phyloP scores from a whole-genome alignment of 1,284 basidiomycete species.

The Cutaneotrichosporon sp. region DNA sequence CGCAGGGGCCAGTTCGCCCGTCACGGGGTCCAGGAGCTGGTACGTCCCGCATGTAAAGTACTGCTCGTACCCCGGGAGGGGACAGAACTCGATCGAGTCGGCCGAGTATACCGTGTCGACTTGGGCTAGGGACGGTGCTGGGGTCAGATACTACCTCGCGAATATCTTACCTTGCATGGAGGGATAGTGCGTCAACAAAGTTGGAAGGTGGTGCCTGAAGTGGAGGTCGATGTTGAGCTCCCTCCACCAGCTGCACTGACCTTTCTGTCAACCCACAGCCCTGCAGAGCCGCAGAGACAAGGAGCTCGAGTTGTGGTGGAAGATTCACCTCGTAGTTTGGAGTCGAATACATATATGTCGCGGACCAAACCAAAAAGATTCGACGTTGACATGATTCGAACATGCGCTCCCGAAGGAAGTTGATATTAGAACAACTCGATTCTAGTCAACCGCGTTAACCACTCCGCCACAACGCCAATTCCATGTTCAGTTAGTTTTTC shows the following conservation, averaged over 20 bases:
- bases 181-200: not conserved
- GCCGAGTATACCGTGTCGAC: constrained; percentile 77
- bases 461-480: too few relatives aligned
- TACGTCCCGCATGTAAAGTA: constrained; percentile 89
- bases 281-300: too few relatives aligned
- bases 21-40: constrained; percentile 57
- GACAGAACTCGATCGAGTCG: constrained; percentile 88
- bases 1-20: constrained; percentile 13
- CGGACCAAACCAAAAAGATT: not conserved
- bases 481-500: too few relatives aligned
- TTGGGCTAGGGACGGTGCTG: constrained; percentile 28
- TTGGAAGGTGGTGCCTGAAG: not conserved
- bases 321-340: too few relatives aligned
- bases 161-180: not conserved
- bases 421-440: not conserved
- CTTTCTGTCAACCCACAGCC: too few relatives aligned
- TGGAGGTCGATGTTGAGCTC: not conserved
- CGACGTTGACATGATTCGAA: constrained; percentile 9
- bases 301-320: too few relatives aligned
- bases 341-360: too few relatives aligned
- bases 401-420: constrained; percentile 5
- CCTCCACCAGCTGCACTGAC: too few relatives aligned
- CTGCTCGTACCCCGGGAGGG: constrained; percentile 60
- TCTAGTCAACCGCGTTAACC: too few relatives aligned
- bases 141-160: not conserved